Percentiles rank a stretch among this genome's conserved stretches.
These are phyloP conservation scores for Cudoniella acicularis DNA, from an alignment of 495 filamentous ascomycete genomes.

Conservation along the genomic window DNA sequence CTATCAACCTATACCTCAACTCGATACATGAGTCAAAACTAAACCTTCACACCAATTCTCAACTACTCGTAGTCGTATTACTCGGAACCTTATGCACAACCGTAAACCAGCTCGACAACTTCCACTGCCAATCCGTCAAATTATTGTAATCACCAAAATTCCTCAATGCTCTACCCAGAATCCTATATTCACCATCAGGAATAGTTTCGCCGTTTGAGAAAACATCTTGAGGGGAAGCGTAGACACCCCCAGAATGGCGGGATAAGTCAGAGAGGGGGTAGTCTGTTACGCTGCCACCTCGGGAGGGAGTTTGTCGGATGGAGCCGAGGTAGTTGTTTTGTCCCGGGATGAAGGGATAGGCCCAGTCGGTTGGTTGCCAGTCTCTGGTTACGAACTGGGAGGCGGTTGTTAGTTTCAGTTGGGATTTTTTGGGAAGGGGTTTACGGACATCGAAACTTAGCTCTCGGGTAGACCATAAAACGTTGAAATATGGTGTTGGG, in stretches of 20 bases:
- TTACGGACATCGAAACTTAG: neutral
- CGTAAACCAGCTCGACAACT: neutral
- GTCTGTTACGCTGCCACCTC: neutral
- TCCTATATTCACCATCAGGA: neutral
- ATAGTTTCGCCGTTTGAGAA: neutral
- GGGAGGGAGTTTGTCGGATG: neutral
- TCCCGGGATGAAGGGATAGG: neutral
- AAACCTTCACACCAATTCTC: no score
- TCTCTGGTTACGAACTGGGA: neutral
- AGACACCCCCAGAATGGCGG: neutral
- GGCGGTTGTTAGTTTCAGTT: neutral
- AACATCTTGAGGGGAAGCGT: neutral
- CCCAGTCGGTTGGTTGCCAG: neutral
- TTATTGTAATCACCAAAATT: neutral
- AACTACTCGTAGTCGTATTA: no score
- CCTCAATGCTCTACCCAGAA: neutral
- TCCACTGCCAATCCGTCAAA: neutral
- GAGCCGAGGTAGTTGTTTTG: neutral
- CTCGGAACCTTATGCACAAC: no score
- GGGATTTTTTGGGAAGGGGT: neutral
- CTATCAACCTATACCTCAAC: no score
- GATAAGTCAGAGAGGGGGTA: neutral
- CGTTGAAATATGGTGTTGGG: neutral
- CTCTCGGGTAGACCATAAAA: neutral
- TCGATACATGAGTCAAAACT: no score